phyloP scores from a whole-genome alignment of 805 yeast species.

The Pichia exigua region DNA sequence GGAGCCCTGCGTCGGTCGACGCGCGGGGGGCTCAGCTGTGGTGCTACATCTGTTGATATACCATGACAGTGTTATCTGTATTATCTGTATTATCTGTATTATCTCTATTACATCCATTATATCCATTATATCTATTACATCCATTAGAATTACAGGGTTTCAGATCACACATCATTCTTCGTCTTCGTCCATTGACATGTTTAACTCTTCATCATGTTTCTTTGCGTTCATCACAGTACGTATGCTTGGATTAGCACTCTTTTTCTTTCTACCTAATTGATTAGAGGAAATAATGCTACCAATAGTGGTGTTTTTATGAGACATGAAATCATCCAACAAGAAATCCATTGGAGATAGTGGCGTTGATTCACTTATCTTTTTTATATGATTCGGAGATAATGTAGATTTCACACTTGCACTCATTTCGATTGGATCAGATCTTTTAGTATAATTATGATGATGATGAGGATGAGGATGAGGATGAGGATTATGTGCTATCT shows the following conservation, averaged over 20 bases:
- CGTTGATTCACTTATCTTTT: conserved; percentile 27
- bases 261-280: background rate
- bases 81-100: too few species aligned
- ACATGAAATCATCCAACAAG: conserved; percentile 17
- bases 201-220: conserved; percentile 1
- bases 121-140: too few species aligned
- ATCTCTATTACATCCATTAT: too few species aligned
- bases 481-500: background rate
- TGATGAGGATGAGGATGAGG: background rate
- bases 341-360: conserved; percentile 33
- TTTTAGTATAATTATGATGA: background rate
- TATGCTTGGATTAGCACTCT: background rate
- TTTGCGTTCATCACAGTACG: background rate
- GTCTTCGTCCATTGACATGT: conserved; percentile 7
- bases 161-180: background rate
- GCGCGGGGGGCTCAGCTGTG: background rate
- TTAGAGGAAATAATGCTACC: background rate
- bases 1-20: background rate
- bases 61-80: too few species aligned
- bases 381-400: conserved; percentile 25
- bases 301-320: background rate
- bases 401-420: conserved; percentile 19
- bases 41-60: too few species aligned
- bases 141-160: too few species aligned
- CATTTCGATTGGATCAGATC: conserved; percentile 4